Base-by-base conservation (phyloP, 1,139 yeast species). In the Geotrichum citri-aurantii region DNA sequence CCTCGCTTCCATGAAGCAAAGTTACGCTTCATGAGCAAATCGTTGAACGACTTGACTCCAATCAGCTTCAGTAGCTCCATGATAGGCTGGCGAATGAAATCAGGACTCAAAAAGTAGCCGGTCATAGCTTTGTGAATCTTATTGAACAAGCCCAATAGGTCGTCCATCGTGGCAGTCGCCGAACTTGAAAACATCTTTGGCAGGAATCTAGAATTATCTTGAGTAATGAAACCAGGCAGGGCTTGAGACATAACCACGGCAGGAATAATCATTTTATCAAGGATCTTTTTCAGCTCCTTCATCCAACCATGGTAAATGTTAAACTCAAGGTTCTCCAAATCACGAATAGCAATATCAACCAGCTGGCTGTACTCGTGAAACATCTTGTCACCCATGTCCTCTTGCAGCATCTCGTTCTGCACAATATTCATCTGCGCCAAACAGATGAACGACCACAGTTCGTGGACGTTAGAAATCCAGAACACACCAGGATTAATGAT, bases 1-100 rank as follows among this genome's bases (percentile, higher is more conserved):
- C 99, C 99, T 71, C 99, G 86, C 78, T 93, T 93, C 99, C 99
- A 95, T n/a, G 97, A 87, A 70, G 93, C 78, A 75, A 92, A 95
- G 75, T 87, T 88, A 73, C 97, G 84, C 77, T 97, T 85, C 96
- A 93, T 88, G 58, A 95, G 85, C 75, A 95, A 79, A 71, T 95
- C 99, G 72, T 95, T 95, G 80, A 95, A 95, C 75, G 98, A 91
- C 66, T 85, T 83, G 21, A 96, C 96, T 72, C 95, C 97, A 59
- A 95, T 91, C 72, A 88, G 86, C 70, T 87, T 84, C 68, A 95
- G 79, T 66, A 93, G 77, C 69, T 92, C 97, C 64, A 86, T 80
- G 42, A 93, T 83, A n/a, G 93, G 96, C 68, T 87, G 93, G 66
- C 86, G 86, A 78, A 89, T 83, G 56, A 92, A 95, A 66, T 85